Percentiles rank a stretch among this genome's conserved stretches.
Evolutionary conservation across 495 filamentous ascomycete genomes (phyloP).

Genomic region (Neurospora sp.): DNA sequence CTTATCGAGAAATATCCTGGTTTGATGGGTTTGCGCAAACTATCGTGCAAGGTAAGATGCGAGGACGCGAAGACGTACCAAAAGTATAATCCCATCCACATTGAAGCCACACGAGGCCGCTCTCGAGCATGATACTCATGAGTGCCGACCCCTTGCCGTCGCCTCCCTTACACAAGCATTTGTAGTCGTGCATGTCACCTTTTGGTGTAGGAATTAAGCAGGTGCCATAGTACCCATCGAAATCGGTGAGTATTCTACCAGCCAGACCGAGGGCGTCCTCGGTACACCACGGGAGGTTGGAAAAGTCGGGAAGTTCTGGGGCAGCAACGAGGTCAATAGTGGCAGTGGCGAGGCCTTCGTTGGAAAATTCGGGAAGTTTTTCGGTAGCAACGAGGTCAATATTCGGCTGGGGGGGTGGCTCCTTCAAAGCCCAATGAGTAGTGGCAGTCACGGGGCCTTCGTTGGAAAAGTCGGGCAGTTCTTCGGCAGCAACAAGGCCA

Average conservation of each 20-base stretch:
- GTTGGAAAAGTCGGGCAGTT: too few relatives aligned
- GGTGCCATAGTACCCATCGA: too few relatives aligned
- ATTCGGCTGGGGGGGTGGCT: neutral
- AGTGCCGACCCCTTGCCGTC: too few relatives aligned
- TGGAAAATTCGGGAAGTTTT: neutral
- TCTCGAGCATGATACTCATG: too few relatives aligned
- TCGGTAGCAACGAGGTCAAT: neutral
- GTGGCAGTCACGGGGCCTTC: neutral
- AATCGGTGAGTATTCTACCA: too few relatives aligned
- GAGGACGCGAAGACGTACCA: neutral
- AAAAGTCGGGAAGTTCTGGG: neutral
- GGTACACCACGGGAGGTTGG: too few relatives aligned
- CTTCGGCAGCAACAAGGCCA: too few relatives aligned
- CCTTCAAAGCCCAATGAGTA: neutral
- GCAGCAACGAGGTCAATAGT: neutral
- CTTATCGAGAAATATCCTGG: neutral
- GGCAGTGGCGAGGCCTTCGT: too few relatives aligned
- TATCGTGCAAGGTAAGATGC: neutral
- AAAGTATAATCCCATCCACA: neutral
- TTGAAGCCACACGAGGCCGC: neutral
- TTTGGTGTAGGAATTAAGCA: too few relatives aligned
- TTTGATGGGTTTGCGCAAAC: neutral
- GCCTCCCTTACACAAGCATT: too few relatives aligned
- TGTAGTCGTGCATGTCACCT: too few relatives aligned
- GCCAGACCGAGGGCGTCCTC: too few relatives aligned